Conservation (phyloP, 148 eudicot genomes). For the Polygonum aviculare region DNA sequence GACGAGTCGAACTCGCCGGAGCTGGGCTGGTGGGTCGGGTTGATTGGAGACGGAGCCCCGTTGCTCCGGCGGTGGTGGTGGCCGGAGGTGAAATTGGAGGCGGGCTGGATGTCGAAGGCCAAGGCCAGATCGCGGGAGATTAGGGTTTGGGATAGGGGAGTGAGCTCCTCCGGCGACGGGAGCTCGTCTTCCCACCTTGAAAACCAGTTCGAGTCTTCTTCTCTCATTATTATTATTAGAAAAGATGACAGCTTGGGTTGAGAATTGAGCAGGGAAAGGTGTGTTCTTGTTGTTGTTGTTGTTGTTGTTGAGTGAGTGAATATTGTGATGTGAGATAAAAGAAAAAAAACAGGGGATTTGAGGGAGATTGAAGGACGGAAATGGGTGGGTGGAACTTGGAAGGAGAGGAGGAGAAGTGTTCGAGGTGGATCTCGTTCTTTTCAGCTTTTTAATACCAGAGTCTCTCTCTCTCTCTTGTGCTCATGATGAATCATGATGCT, state of each 20-base stretch:
- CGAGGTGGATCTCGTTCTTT: conserved; percentile 92
- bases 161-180: conserved; percentile 50
- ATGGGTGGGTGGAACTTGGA: neutral
- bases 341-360: neutral
- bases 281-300: neutral
- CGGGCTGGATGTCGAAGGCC: conserved; percentile 60
- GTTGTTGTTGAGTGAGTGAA: neutral
- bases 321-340: no score
- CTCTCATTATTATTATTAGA: conserved; percentile 52
- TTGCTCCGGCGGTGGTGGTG: conserved; percentile 16
- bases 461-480: neutral
- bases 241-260: conserved; percentile 1
- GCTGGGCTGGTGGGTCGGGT: conserved; percentile 21
- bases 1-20: conserved; percentile 65
- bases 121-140: conserved; percentile 82
- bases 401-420: conserved; percentile 17
- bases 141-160: conserved; percentile 73
- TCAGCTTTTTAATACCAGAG: conserved; percentile 30
- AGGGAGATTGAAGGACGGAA: neutral
- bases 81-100: neutral
- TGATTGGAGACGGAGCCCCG: conserved; percentile 15
- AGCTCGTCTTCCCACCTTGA: conserved; percentile 82
- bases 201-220: conserved; percentile 84
- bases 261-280: neutral
- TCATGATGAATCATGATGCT: conserved; percentile 7